Base-by-base conservation (phyloP, 2,329 filamentous ascomycete species). In the Microascus cirrosus region DNA sequence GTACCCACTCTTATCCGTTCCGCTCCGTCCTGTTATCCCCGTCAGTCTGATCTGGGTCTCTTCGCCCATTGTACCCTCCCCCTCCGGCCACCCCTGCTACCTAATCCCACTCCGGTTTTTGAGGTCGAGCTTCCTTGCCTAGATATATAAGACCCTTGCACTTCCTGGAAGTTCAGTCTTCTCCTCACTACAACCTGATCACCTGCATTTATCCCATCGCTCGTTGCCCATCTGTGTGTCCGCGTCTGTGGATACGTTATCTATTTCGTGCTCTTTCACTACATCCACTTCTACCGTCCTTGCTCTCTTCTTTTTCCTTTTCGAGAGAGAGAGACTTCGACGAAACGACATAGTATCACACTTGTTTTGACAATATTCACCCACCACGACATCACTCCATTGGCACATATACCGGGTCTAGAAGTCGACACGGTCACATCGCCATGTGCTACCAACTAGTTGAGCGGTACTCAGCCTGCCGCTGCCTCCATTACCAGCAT, bases 401-500 rank as follows among this genome's bases (percentile, higher is more conserved):
- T 34, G 15, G 53, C 7, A 20, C 7, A 13, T 34, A 11, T 48
- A 28, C 28, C 20, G 13, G 32, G 39, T n/a, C 45, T 20, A 22
- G n/a, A 53, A 48, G 32, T 25, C 34, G 48, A 48, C 36, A 52
- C 50, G 51, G 28, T 54, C 42, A 50, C 42, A 57, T 55, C 70
- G 77, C 63, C 61, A 95, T 96, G 91, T 96, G 91, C 68, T 92
- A 90, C 68, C 89, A 92, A 74, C 74, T 96, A 61, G 77, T 93
- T 65, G 91, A 96, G 72, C 80, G 89, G 60, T 96, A 91, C 77
- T 85, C 90, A 58, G 89, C 87, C 58, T 96, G 91, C 79, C 82
- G 85, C 62, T 96, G 91, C 73, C 79, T 93, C 65, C 95, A 96
- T 77, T 90, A 93, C 77, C 81, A 86, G 67, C 92, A 96, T 70